Base-by-base conservation (phyloP, 495 filamentous ascomycete species). In the Astrocystis sublimbata region DNA sequence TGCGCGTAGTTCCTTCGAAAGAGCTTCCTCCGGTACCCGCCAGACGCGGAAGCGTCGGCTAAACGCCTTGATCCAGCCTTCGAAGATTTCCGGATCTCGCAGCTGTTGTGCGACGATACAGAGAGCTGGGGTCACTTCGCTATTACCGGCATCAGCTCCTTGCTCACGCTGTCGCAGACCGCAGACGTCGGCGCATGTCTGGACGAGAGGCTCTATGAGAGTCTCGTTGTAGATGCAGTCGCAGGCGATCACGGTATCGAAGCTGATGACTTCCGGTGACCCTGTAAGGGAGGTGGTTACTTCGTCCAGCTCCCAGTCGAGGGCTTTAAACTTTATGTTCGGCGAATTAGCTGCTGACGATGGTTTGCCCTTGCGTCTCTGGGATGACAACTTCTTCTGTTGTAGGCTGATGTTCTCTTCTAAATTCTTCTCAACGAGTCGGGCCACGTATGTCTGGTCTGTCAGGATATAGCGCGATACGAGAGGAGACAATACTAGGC, bases 151-250 rank as follows among this genome's bases (percentile, higher is more conserved):
- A 33, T 26, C 26, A 21, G 38, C 21, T 12, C 36, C 42, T n/a
- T 26, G 23, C 17, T 31, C 26, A 21, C 54, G 61, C 13, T 75
- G 68, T 19, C 86, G 73, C 2, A 93, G 71, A 19, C 76, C 73
- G 75, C 93, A 96, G 26, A 86, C 78, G 59, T 93, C 89, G n/a
- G 81, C 84, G 75, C 92, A 97, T 0, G 92, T 89, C 51, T 86
- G 79, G n/a, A 96, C 89, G 19, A 97, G 85, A 1, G 92, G 91
- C 35, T 85, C 77, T 15, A 97, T 85, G 3, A 98, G 83, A 5
- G 87, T 81, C 64, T 96, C 91, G 71, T 93, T 92, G 76, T 94
- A 96, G 71, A 97, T 88, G 67, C 91, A 96, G 70, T 96, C 92
- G 73, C 91, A 96, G 5, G 92, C 91, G 19, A 93, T 72, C 4